These are phyloP conservation scores for Dactylella cylindrospora DNA, from an alignment of 2,329 filamentous ascomycete genomes.

Conservation along the genomic window DNA sequence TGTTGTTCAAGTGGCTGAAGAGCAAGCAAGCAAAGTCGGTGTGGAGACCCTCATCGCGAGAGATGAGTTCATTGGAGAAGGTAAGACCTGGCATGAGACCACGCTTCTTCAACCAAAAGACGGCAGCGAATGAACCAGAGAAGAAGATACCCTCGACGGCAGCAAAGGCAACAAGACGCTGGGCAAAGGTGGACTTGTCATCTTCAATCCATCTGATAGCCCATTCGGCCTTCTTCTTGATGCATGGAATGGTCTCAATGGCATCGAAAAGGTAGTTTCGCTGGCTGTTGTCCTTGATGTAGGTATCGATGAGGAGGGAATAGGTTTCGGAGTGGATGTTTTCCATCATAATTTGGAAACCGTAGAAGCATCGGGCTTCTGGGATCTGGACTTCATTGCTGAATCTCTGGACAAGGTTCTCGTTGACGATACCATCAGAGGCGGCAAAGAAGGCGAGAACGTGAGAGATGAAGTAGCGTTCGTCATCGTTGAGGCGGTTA, in stretches of 20 bases:
- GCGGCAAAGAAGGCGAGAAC: slow-evolving; percentile 99
- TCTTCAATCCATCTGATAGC: slow-evolving; percentile 93
- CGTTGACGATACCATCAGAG: slow-evolving; percentile 98
- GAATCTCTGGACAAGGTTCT: slow-evolving; percentile 98
- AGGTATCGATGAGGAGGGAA: slow-evolving; percentile 97
- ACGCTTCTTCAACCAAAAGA: slow-evolving; percentile 99
- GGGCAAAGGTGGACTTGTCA: slow-evolving; percentile 88
- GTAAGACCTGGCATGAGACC: slow-evolving; percentile 97
- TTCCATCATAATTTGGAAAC: slow-evolving; percentile 99
- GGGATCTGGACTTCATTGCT: slow-evolving; percentile 94
- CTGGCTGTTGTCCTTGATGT: slow-evolving; percentile 97
- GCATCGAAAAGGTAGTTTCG: slow-evolving; percentile 95
- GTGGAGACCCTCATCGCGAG: slow-evolving; percentile 97
- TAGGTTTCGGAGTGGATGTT: slow-evolving; percentile 99
- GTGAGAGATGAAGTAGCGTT: slow-evolving; percentile 97
- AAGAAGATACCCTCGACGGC: slow-evolving; percentile 99
- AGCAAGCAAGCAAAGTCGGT: slow-evolving; percentile 98
- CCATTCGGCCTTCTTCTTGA: slow-evolving; percentile 98
- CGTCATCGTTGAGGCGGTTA: slow-evolving; percentile 93
- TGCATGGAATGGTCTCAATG: slow-evolving; percentile 98
- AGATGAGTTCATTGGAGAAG: slow-evolving; percentile 99
- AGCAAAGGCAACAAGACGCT: slow-evolving; percentile 93
- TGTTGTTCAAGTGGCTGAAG: slow-evolving; percentile 95
- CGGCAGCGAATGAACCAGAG: slow-evolving; percentile 95
- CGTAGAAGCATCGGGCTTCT: slow-evolving; percentile 98